phyloP scores from a whole-genome alignment of 306 rosid species.

The Quercus suber region DNA sequence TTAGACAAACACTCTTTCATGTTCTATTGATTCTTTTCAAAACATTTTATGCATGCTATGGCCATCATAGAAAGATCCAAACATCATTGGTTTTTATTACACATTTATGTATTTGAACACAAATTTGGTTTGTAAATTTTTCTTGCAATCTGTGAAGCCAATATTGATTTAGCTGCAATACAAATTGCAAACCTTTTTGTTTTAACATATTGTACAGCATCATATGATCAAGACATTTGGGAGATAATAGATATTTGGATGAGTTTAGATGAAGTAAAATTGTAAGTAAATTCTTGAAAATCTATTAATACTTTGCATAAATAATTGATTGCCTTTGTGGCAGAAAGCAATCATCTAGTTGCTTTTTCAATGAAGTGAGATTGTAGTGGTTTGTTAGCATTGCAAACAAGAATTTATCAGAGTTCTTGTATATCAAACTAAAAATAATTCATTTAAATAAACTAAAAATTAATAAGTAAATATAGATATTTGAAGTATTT shows the following conservation, averaged over 20 bases:
- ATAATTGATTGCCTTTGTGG: slow-evolving; percentile 17
- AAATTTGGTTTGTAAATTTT: neutral
- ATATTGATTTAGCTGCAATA: neutral
- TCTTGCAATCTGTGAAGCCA: neutral
- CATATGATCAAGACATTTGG: too few relatives aligned
- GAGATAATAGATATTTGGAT: neutral
- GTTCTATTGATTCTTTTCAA: slow-evolving; percentile 59
- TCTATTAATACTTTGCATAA: neutral
- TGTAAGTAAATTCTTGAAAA: too few relatives aligned
- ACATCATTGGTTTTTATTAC: slow-evolving; percentile 50
- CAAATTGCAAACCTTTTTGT: too few relatives aligned
- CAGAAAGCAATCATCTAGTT: slow-evolving; percentile 46
- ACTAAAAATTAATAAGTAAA: neutral
- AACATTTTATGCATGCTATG: slow-evolving; percentile 50
- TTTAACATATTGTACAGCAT: too few relatives aligned
- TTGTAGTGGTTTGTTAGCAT: slow-evolving; percentile 58
- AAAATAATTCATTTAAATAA: slow-evolving; percentile 2
- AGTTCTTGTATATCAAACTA: slow-evolving; percentile 33
- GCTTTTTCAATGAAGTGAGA: slow-evolving; percentile 58
- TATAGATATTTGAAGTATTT: neutral
- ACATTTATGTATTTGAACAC: slow-evolving; percentile 1
- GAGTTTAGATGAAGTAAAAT: neutral
- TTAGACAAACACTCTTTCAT: slow-evolving; percentile 52
- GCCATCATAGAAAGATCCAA: slow-evolving; percentile 45
- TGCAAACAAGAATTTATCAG: slow-evolving; percentile 47